A percentile compares a stretch with the other conserved stretches of the same genome.
Conservation (phyloP, 23 red algal species). For the Cyanidiococcus yangmingshanensis region DNA sequence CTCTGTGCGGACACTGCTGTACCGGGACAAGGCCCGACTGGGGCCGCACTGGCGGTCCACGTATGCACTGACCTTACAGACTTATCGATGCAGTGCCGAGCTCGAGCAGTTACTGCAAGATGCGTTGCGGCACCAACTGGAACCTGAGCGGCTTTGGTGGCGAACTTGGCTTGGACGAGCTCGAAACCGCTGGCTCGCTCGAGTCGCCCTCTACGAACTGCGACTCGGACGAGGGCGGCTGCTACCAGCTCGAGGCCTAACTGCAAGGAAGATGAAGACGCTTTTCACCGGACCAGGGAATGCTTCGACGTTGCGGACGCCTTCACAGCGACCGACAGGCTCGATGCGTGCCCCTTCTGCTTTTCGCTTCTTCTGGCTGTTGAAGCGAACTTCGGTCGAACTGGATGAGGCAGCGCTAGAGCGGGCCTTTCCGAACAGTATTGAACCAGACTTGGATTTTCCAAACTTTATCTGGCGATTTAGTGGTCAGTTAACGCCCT, state of each 20-base stretch:
- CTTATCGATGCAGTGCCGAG: not conserved
- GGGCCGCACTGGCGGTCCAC: not conserved
- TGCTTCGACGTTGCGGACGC: not conserved
- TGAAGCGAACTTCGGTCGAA: not conserved
- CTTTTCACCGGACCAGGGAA: not conserved
- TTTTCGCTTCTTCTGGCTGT: not conserved
- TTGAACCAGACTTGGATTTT: not conserved
- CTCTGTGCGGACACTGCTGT: not conserved
- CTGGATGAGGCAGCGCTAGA: not conserved
- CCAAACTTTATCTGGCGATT: not conserved
- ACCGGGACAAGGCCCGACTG: not conserved
- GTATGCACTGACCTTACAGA: not conserved
- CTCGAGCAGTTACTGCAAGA: slow-evolving; percentile 4
- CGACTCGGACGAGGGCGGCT: not conserved
- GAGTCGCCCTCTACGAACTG: not conserved
- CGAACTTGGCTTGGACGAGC: not conserved
- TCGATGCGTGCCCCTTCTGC: too few species aligned
- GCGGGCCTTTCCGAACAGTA: not conserved
- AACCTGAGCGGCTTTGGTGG: not conserved
- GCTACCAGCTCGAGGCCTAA: not conserved
- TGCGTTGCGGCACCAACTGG: not conserved
- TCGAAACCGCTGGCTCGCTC: not conserved
- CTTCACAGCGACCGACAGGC: not conserved
- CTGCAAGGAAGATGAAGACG: not conserved
- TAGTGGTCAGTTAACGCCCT: not conserved